Conservation (phyloP, 2,329 filamentous ascomycete genomes). For the Bipolaris victoriae region DNA sequence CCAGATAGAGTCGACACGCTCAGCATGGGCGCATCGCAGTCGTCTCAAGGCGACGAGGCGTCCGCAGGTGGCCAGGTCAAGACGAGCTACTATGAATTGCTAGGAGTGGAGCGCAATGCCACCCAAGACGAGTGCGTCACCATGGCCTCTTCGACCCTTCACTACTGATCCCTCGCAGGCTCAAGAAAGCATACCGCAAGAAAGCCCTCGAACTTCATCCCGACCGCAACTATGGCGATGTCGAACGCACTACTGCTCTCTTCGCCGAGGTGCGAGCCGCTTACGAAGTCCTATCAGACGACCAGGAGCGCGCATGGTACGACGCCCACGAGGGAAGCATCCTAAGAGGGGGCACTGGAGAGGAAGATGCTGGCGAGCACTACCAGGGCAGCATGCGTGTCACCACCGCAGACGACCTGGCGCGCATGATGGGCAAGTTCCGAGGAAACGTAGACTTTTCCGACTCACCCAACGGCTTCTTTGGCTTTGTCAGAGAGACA, state of each 20-base stretch:
- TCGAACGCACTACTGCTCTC: slow-evolving; percentile 78
- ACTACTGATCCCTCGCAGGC: slow-evolving; percentile 56
- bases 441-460: slow-evolving; percentile 78
- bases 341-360: slow-evolving; percentile 68
- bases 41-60: slow-evolving; percentile 40
- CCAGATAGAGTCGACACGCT: slow-evolving; percentile 2
- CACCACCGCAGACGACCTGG: slow-evolving; percentile 81
- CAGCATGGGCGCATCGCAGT: slow-evolving; percentile 57
- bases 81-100: slow-evolving; percentile 84
- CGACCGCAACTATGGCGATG: slow-evolving; percentile 88
- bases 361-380: slow-evolving; percentile 54
- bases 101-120: slow-evolving; percentile 74
- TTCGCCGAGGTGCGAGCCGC: slow-evolving; percentile 94
- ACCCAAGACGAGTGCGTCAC: slow-evolving; percentile 76
- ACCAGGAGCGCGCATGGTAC: slow-evolving; percentile 97
- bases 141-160: background rate
- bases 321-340: slow-evolving; percentile 91
- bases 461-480: slow-evolving; percentile 83
- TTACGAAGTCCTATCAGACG: slow-evolving; percentile 94
- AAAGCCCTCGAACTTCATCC: slow-evolving; percentile 95
- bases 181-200: slow-evolving; percentile 89
- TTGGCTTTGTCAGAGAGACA: slow-evolving; percentile 73
- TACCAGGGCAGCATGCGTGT: slow-evolving; percentile 73
- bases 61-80: slow-evolving; percentile 55
- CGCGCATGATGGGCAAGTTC: slow-evolving; percentile 79